phyloP scores from a whole-genome alignment of 2,329 filamentous ascomycete genomes.

The Juglanconis oblonga region DNA sequence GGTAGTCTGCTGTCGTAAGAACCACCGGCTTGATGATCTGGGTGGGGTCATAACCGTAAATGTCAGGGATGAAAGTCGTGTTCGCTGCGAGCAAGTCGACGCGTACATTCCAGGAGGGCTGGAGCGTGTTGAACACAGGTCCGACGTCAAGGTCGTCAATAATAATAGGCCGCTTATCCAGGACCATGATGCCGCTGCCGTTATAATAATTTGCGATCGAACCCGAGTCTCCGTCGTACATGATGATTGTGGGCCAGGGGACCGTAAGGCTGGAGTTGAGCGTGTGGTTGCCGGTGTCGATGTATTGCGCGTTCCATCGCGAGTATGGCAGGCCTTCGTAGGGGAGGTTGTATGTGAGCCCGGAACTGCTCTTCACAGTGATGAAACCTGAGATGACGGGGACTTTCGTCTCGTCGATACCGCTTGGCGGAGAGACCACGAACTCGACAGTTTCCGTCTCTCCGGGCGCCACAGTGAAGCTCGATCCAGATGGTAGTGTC shows the following conservation, averaged over 20 bases:
- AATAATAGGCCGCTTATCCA: not conserved
- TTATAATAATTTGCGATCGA: not conserved
- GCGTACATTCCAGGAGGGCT: not conserved
- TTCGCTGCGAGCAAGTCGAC: not conserved
- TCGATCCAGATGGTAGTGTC: not conserved
- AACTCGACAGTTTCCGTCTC: not conserved
- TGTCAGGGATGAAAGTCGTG: not conserved
- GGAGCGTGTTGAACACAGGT: not conserved
- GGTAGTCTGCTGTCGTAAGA: not conserved
- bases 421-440: not conserved
- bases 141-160: not conserved
- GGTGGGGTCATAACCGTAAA: not conserved
- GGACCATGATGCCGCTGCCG: not conserved
- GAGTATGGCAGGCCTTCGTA: not conserved
- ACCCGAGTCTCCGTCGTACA: not conserved
- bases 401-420: not conserved
- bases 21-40: not conserved
- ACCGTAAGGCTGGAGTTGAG: not conserved
- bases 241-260: not conserved
- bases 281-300: not conserved
- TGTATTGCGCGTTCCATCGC: not conserved
- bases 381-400: slow-evolving; percentile 3
- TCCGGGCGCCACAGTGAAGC: not conserved
- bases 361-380: not conserved
- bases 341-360: not conserved